phyloP scores from a whole-genome alignment of 352 stramenopile genomes.

The Phytophthora multivora region DNA sequence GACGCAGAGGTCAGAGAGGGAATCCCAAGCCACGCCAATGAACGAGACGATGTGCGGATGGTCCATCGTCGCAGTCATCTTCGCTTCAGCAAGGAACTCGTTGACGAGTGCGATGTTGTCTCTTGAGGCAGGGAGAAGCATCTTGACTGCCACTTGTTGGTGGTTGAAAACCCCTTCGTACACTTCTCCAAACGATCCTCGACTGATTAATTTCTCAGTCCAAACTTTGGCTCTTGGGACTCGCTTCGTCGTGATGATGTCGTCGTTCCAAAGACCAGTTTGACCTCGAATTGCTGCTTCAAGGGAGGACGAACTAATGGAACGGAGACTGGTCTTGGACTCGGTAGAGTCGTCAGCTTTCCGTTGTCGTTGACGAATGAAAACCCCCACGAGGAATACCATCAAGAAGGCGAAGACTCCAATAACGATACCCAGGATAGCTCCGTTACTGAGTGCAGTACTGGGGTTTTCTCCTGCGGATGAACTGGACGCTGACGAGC shows the following conservation, averaged over 20 bases:
- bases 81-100: conserved; percentile 44
- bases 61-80: conserved; percentile 38
- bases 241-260: conserved; percentile 35
- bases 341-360: neutral
- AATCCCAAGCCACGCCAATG: conserved; percentile 45
- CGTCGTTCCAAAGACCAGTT: conserved; percentile 36
- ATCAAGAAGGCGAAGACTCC: conserved; percentile 4
- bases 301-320: conserved; percentile 1
- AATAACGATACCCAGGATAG: conserved; percentile 7
- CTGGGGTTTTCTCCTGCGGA: neutral
- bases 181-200: conserved; percentile 46
- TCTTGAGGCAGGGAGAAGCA: conserved; percentile 29
- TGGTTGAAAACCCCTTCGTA: conserved; percentile 37
- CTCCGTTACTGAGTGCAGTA: conserved; percentile 1
- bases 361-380: conserved; percentile 5
- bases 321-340: conserved; percentile 1
- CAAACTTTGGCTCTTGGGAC: conserved; percentile 36
- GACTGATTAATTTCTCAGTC: conserved; percentile 28
- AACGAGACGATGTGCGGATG: conserved; percentile 44
- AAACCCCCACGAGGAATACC: neutral
- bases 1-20: conserved; percentile 44
- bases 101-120: conserved; percentile 30
- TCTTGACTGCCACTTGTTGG: conserved; percentile 45
- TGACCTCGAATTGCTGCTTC: conserved; percentile 15
- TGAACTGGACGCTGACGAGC: neutral